Evolutionary conservation across 371 early-diverging fungal genomes (phyloP).

Genomic region (Syncephalis fuscata): DNA sequence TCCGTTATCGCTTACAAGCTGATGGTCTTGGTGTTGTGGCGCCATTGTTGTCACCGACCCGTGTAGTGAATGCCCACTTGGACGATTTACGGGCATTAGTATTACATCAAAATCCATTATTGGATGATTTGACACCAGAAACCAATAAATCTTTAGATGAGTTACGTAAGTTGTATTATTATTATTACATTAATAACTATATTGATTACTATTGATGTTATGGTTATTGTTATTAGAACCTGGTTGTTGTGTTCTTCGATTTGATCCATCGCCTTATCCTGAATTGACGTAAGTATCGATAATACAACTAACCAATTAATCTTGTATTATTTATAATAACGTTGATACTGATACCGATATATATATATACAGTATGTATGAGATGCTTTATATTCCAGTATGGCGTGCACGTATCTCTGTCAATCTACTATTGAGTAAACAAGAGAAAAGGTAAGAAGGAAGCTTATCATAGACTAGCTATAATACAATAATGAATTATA

Average conservation of each 20-base stretch:
- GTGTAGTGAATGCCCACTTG: neutral
- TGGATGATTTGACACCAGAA: neutral
- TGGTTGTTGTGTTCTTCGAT: neutral
- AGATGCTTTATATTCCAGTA: neutral
- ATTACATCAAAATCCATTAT: neutral
- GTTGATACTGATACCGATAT: neutral
- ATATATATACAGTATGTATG: neutral
- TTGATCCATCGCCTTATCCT: neutral
- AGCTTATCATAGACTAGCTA: no score
- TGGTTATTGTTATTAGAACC: neutral
- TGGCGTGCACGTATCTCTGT: neutral
- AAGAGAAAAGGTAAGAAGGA: neutral
- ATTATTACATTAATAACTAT: no score
- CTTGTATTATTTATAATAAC: no score
- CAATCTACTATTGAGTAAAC: neutral
- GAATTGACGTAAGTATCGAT: neutral
- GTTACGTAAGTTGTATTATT: neutral
- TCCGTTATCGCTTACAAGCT: neutral
- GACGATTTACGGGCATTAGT: neutral
- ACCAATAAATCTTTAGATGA: neutral
- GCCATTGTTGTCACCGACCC: neutral
- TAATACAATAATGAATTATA: no score
- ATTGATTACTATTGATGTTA: no score
- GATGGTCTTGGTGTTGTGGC: neutral
- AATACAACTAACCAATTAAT: neutral